These are phyloP conservation scores for Craterostigma plantagineum DNA, from an alignment of 257 asterid genomes.

Conservation along the genomic window DNA sequence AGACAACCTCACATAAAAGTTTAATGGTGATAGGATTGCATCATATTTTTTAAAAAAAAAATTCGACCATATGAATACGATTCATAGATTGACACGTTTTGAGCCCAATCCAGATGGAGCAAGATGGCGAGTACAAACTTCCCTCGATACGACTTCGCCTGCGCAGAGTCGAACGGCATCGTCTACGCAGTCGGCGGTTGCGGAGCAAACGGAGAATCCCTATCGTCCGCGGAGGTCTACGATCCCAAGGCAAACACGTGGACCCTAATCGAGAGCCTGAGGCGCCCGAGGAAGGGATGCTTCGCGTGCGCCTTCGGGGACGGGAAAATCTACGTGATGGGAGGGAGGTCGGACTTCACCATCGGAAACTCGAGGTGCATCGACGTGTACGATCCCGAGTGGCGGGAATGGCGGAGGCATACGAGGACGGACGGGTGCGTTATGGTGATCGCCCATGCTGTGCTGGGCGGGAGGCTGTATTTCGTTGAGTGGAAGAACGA, in stretches of 20 bases:
- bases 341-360: conserved; percentile 72
- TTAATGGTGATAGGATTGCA: too few species aligned
- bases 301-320: conserved; percentile 37
- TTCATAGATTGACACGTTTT: background rate
- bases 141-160: conserved; percentile 71
- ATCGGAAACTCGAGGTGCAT: conserved; percentile 60
- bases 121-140: conserved; percentile 53
- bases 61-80: background rate
- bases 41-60: too few species aligned
- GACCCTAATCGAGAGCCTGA: conserved; percentile 42
- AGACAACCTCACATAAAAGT: too few species aligned
- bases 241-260: conserved; percentile 39
- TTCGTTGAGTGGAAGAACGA: conserved; percentile 85
- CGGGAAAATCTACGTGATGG: conserved; percentile 72
- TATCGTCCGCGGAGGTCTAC: conserved; percentile 62
- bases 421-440: conserved; percentile 76
- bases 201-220: conserved; percentile 41
- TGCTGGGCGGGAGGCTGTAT: conserved; percentile 43
- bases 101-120: conserved; percentile 46
- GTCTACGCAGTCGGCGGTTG: conserved; percentile 68
- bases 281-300: conserved; percentile 73
- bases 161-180: conserved; percentile 62
- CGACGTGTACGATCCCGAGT: conserved; percentile 44
- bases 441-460: conserved; percentile 80
- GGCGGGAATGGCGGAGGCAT: conserved; percentile 38